Base-by-base conservation (phyloP, 148 eudicot species). In the Cornus kousa region DNA sequence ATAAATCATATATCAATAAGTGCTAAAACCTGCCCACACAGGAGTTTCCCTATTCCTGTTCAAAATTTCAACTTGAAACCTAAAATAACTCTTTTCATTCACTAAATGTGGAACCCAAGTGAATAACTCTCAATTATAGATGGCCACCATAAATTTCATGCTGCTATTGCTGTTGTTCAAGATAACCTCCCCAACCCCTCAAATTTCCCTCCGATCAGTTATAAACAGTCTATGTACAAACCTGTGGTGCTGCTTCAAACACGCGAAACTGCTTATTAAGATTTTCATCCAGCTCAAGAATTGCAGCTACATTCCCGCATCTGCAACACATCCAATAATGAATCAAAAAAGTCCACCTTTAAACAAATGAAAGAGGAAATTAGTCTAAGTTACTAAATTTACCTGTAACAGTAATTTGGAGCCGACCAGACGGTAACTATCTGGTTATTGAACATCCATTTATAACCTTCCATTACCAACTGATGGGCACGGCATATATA, bases 361-460 rank as follows among this genome's bases (percentile, higher is more conserved):
- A 70, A 73, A n/a, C 39, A 32, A 46, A 5, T 35, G 22, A 55
- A 77, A 53, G 68, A 8, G 23, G 13, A 75, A 64, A 23, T 17
- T 5, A 57, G 28, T 43, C 55, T 35, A 39, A 71, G 43, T 40
- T 57, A 16, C 48, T 35, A n/a, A 71, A 68, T 72, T n/a, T 74
- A 93, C 97, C 97, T 90, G 75, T 93, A 93, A 82, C 99, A 91
- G 82, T 95, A 95, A 80, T 95, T 95, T 72, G 99, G 97, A 77
- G 97, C 97, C 53, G 99, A 95, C 99, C 99, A 95, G 68, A 95
- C 99, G 8, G 99, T 95, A 74, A 95, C 97, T 76, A 95, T 92
- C 87, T 91, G 97, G 50, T 90, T 80, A 79, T 88, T 87, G 74
- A 95, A 95, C 96, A 91, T 90, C 99, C 99, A 95, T 83, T 93